Evolutionary conservation across 176 grass and related monocot species (phyloP).

Genomic region (Oryza meridionalis): DNA sequence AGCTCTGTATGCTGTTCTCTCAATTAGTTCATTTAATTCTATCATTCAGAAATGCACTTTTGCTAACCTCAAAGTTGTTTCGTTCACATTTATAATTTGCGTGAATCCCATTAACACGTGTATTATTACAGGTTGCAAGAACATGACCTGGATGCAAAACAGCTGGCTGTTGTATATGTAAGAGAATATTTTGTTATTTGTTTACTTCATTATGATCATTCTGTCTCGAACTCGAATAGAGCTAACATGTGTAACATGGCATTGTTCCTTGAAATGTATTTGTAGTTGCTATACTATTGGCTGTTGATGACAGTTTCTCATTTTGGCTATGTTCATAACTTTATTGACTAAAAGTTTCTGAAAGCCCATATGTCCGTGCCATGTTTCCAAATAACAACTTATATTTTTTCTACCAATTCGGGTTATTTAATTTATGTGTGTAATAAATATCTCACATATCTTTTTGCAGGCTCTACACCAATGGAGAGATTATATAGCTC

Average conservation of each 20-base stretch:
- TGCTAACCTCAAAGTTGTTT: slow-evolving; percentile 20
- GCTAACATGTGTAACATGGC: slow-evolving; percentile 9
- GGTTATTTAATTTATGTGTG: slow-evolving; percentile 6
- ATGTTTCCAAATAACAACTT: not conserved
- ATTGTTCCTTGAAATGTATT: not conserved
- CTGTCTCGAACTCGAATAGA: not conserved
- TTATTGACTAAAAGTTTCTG: not conserved
- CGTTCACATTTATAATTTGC: slow-evolving; percentile 25
- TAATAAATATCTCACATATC: slow-evolving; percentile 22
- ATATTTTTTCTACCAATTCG: not conserved
- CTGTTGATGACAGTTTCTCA: not conserved
- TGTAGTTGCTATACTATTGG: not conserved
- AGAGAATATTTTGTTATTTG: slow-evolving; percentile 45
- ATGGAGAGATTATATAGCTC: slow-evolving; percentile 84
- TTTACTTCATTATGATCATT: slow-evolving; percentile 30
- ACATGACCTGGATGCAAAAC: slow-evolving; percentile 74
- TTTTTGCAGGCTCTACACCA: slow-evolving; percentile 65
- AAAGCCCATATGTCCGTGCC: slow-evolving; percentile 27
- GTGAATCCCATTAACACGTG: slow-evolving; percentile 16
- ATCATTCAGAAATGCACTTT: slow-evolving; percentile 4
- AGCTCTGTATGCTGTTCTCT: slow-evolving; percentile 9
- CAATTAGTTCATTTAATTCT: not conserved
- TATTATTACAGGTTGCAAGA: slow-evolving; percentile 69
- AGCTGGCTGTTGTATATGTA: slow-evolving; percentile 82
- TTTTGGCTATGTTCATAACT: not conserved